Conservation (phyloP, 345 rosid species). For the Salix arbutifolia region DNA sequence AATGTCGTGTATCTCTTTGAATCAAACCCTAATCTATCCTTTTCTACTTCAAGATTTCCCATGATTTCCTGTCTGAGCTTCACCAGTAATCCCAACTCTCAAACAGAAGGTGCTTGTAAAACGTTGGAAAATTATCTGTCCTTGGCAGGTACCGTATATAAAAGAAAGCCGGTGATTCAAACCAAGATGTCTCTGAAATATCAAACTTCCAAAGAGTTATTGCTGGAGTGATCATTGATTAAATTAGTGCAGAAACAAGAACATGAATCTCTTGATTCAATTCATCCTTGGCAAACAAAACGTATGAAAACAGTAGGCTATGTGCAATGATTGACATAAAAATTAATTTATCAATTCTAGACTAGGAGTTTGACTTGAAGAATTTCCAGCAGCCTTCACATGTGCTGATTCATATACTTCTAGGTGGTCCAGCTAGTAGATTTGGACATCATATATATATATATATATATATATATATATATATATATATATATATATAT, state of each 20-base stretch:
- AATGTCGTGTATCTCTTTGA: not conserved
- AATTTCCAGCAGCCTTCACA: not conserved
- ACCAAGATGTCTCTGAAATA: not conserved
- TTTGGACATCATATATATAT: too few relatives aligned
- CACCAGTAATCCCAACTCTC: not conserved
- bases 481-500: too few relatives aligned
- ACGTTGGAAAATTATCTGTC: not conserved
- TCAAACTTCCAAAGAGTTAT: not conserved
- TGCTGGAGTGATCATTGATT: not conserved
- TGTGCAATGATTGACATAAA: not conserved
- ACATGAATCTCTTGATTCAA: not conserved
- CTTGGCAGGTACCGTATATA: not conserved
- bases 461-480: too few relatives aligned
- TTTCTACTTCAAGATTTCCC: slow-evolving; percentile 1
- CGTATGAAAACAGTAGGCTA: not conserved
- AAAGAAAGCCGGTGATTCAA: not conserved
- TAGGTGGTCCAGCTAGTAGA: too few relatives aligned
- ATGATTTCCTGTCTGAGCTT: not conserved
- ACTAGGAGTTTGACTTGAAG: not conserved
- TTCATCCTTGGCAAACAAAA: not conserved
- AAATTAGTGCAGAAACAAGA: not conserved
- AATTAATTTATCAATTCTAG: not conserved
- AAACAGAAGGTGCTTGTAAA: not conserved
- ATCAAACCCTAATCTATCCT: not conserved
- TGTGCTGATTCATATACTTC: not conserved